Evolutionary conservation across 148 eudicot species (phyloP).

Genomic region (Camellia japonica): DNA sequence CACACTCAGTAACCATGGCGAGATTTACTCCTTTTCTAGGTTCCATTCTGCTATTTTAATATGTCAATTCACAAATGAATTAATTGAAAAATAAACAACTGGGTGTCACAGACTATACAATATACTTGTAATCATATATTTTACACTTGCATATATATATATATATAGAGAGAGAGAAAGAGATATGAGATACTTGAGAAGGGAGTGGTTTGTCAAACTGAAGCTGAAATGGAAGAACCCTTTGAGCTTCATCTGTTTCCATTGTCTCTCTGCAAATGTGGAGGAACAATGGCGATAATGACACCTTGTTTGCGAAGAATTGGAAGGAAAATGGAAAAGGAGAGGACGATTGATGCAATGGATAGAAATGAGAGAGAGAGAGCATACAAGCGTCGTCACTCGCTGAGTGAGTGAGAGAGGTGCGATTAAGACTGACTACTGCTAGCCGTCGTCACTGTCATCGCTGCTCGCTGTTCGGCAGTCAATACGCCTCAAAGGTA

Average conservation of each 20-base stretch:
- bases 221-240: constrained; percentile 85
- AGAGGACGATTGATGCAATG: too few relatives aligned
- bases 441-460: too few relatives aligned
- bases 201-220: constrained; percentile 92
- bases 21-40: constrained; percentile 87
- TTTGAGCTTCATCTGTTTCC: constrained; percentile 63
- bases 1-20: constrained; percentile 87
- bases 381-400: too few relatives aligned
- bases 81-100: constrained; percentile 7
- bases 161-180: not conserved
- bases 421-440: too few relatives aligned
- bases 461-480: too few relatives aligned
- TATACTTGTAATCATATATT: not conserved
- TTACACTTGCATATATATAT: not conserved
- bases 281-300: too few relatives aligned
- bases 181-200: constrained; percentile 51
- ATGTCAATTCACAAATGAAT: constrained; percentile 26
- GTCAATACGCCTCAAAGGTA: too few relatives aligned
- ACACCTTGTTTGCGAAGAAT: too few relatives aligned
- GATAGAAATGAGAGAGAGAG: too few relatives aligned
- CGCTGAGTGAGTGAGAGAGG: too few relatives aligned
- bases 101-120: not conserved
- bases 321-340: too few relatives aligned
- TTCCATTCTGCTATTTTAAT: constrained; percentile 91
- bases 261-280: constrained; percentile 15